These are phyloP conservation scores for Platismatia glauca DNA, from an alignment of 495 filamentous ascomycete species.

Conservation along the genomic window DNA sequence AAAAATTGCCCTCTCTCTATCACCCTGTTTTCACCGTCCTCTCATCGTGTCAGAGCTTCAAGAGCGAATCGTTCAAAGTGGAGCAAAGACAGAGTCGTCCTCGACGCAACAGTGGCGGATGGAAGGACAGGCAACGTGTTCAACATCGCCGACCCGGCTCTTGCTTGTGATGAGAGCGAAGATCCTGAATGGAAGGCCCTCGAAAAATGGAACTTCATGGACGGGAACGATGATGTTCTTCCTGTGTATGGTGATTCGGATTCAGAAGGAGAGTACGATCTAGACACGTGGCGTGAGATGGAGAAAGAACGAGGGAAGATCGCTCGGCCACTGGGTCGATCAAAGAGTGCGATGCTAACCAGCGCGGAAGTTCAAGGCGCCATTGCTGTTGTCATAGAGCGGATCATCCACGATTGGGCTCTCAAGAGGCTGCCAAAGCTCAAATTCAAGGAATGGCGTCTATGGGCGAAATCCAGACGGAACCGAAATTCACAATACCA, in stretches of 20 bases:
- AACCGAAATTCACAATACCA: slow-evolving; percentile 26
- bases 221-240: slow-evolving; percentile 40
- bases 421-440: slow-evolving; percentile 43
- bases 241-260: slow-evolving; percentile 60
- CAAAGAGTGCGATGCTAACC: slow-evolving; percentile 30
- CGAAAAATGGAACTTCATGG: slow-evolving; percentile 37
- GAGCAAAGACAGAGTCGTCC: neutral
- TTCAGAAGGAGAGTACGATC: slow-evolving; percentile 45
- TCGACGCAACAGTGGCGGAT: neutral
- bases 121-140: neutral
- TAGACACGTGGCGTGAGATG: slow-evolving; percentile 55
- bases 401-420: slow-evolving; percentile 50
- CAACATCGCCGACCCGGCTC: slow-evolving; percentile 16
- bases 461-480: slow-evolving; percentile 51
- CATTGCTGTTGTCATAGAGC: slow-evolving; percentile 45
- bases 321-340: slow-evolving; percentile 17
- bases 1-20: slow-evolving; percentile 21
- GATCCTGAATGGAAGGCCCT: slow-evolving; percentile 35
- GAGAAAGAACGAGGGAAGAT: slow-evolving; percentile 39
- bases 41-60: slow-evolving; percentile 4
- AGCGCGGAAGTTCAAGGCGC: slow-evolving; percentile 39
- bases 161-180: slow-evolving; percentile 21
- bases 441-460: slow-evolving; percentile 43
- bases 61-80: slow-evolving; percentile 20
- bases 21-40: slow-evolving; percentile 15